A percentile compares a stretch with the other conserved stretches of the same genome.
Conservation (phyloP, 2,329 filamentous ascomycete species). For the Aspergillus pseudonomiae region DNA sequence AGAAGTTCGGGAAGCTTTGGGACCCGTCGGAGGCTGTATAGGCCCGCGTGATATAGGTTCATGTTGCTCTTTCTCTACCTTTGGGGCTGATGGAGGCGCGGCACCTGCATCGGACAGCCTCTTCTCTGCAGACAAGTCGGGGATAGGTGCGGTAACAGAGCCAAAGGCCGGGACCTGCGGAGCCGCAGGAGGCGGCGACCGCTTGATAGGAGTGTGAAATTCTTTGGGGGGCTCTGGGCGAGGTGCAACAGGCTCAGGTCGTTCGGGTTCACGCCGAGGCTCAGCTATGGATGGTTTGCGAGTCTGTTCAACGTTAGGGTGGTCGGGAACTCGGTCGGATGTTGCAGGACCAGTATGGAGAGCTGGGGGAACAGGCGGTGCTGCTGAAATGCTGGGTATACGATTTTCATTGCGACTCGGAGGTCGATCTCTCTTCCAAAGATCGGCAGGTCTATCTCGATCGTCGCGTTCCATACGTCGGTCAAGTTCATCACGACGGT, state of each 20-base stretch:
- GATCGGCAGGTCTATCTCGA: slow-evolving; percentile 33
- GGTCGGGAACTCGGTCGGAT: slow-evolving; percentile 30
- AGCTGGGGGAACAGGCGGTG: slow-evolving; percentile 19
- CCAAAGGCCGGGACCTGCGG: slow-evolving; percentile 50
- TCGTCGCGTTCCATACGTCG: slow-evolving; percentile 23
- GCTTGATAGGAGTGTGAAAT: slow-evolving; percentile 27
- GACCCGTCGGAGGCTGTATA: slow-evolving; percentile 47
- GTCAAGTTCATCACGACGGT: slow-evolving; percentile 13
- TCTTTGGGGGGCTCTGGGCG: slow-evolving; percentile 35
- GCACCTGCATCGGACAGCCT: slow-evolving; percentile 17
- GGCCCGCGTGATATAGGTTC: slow-evolving; percentile 24
- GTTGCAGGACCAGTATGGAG: slow-evolving; percentile 17
- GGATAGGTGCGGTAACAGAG: slow-evolving; percentile 36
- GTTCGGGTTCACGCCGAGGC: slow-evolving; percentile 35
- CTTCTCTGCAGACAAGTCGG: slow-evolving; percentile 26
- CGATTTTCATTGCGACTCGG: slow-evolving; percentile 36
- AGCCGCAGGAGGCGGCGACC: slow-evolving; percentile 42
- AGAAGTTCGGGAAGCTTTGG: slow-evolving; percentile 45
- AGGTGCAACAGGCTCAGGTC: slow-evolving; percentile 27
- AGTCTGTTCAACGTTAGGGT: slow-evolving; percentile 23
- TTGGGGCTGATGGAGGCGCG: slow-evolving; percentile 10
- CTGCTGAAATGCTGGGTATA: slow-evolving; percentile 29
- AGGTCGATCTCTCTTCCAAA: slow-evolving; percentile 46
- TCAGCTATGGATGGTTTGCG: slow-evolving; percentile 34
- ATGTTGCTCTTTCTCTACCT: slow-evolving; percentile 28